phyloP scores from a whole-genome alignment of 805 yeast species.

The Nakazawaea laoshanensis region DNA sequence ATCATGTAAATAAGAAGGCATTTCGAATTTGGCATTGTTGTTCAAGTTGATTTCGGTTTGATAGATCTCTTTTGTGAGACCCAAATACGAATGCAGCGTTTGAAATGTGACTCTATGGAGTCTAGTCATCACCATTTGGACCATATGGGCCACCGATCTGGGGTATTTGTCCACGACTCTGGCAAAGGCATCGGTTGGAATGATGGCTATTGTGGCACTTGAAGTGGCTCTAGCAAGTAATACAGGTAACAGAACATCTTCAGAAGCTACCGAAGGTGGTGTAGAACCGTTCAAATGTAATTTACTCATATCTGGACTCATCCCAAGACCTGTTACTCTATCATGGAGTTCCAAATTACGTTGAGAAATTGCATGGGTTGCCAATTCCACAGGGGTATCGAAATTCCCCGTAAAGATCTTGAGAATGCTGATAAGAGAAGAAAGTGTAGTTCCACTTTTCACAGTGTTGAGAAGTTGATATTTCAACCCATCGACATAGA shows the following conservation, averaged over 20 bases:
- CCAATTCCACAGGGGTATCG: slow-evolving; percentile 1
- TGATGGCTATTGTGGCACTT: slow-evolving; percentile 82
- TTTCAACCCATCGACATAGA: slow-evolving; percentile 44
- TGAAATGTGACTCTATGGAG: slow-evolving; percentile 86
- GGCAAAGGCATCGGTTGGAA: slow-evolving; percentile 78
- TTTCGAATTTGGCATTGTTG: slow-evolving; percentile 29
- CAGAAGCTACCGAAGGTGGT: background rate
- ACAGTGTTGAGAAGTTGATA: slow-evolving; percentile 76
- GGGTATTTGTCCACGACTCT: slow-evolving; percentile 71
- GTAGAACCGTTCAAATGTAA: slow-evolving; percentile 13
- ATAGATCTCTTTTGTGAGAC: slow-evolving; percentile 73
- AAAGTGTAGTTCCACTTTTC: slow-evolving; percentile 76
- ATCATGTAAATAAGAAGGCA: slow-evolving; percentile 62
- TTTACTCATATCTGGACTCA: slow-evolving; percentile 10
- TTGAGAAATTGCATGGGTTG: background rate
- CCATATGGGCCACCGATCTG: slow-evolving; percentile 85
- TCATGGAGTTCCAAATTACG: slow-evolving; percentile 9
- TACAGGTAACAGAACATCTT: slow-evolving; percentile 9
- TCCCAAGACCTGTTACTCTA: background rate
- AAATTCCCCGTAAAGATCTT: slow-evolving; percentile 55
- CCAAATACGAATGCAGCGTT: slow-evolving; percentile 81
- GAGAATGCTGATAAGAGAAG: slow-evolving; percentile 74
- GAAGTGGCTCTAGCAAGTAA: slow-evolving; percentile 68
- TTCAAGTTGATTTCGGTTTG: slow-evolving; percentile 69
- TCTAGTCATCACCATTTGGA: slow-evolving; percentile 83